Evolutionary conservation across 352 stramenopile genomes (phyloP), one percentile per base, ranked within the genome.

Genomic region (Phytophthora uliginosa): DNA sequence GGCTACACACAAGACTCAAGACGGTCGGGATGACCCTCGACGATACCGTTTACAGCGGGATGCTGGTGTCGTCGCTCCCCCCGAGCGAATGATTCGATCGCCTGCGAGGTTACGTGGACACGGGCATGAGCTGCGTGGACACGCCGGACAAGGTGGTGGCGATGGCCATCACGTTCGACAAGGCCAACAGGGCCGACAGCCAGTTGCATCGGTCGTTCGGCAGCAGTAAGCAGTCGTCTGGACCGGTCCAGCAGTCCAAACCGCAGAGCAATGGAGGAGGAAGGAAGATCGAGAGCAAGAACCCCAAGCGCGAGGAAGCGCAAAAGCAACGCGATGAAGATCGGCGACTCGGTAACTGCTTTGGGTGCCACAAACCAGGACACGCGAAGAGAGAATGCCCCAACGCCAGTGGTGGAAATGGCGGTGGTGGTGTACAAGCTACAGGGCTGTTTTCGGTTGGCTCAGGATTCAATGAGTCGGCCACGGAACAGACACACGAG

Each of bases 121-220:
- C 31, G 13, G 31, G 53, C 6, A 33, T 70, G 63, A 31, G 24
- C n/a, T 70, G 40, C 18, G 54, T 63, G 2, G 26, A 57, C 28
- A 53, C 54, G n/a, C 53, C 42, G 28, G 62, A 70, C 8, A 69
- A 63, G 10, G 54, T 59, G n/a, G 63, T 70, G 40, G 63, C 54
- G 3, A 63, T 63, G 63, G 22, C n/a, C 18, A 70, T 70, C 52
- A 70, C 63, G 12, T 70, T 70, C 33, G 54, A 59, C 42, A 63
- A 70, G 17, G 63, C 53, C 4, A 63, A 53, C 22, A 50, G 63
- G 54, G 54, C 20, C 12, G 54, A 63, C 4, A 22, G 8, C 13
- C 38, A 57, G 38, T 26, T 69, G 4, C 12, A 24, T 2, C 26
- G 62, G 18, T 52, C 40, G 13, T 70, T 70, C n/a, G 22, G 42